These are phyloP conservation scores for Metschnikowia similis DNA, from an alignment of 805 yeast genomes.

Conservation along the genomic window DNA sequence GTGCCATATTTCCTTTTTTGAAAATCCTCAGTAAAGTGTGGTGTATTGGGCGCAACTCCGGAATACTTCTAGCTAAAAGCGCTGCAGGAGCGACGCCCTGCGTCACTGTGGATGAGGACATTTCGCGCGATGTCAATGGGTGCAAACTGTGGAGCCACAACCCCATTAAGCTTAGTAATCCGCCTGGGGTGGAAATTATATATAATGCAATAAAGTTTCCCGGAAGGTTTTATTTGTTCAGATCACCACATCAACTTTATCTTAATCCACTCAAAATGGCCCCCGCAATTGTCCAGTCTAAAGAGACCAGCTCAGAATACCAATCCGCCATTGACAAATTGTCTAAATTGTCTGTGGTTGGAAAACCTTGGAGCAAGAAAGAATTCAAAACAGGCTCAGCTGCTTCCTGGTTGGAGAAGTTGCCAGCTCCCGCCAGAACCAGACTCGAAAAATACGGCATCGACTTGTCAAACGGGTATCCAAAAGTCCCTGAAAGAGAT, in stretches of 20 bases:
- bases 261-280: neutral
- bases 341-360: conserved; percentile 11
- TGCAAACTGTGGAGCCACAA: conserved; percentile 11
- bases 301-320: conserved; percentile 4
- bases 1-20: neutral
- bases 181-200: neutral
- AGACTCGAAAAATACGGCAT: conserved; percentile 23
- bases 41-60: neutral
- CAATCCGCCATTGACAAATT: conserved; percentile 10
- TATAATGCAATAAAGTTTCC: neutral
- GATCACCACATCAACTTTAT: neutral
- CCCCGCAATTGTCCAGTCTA: conserved; percentile 4
- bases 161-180: neutral
- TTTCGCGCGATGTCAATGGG: conserved; percentile 7
- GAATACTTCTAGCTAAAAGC: neutral
- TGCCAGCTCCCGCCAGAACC: conserved; percentile 22
- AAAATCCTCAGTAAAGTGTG: neutral
- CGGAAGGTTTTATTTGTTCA: neutral
- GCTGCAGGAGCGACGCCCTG: conserved; percentile 3
- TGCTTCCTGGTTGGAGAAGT: conserved; percentile 16
- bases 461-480: conserved; percentile 26
- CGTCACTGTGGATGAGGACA: conserved; percentile 5
- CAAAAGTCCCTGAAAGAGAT: conserved; percentile 20
- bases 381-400: conserved; percentile 11
- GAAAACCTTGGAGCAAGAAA: conserved; percentile 8